Evolutionary conservation across 2,329 filamentous ascomycete genomes (phyloP).

Genomic region (Rutstroemia sp.): DNA sequence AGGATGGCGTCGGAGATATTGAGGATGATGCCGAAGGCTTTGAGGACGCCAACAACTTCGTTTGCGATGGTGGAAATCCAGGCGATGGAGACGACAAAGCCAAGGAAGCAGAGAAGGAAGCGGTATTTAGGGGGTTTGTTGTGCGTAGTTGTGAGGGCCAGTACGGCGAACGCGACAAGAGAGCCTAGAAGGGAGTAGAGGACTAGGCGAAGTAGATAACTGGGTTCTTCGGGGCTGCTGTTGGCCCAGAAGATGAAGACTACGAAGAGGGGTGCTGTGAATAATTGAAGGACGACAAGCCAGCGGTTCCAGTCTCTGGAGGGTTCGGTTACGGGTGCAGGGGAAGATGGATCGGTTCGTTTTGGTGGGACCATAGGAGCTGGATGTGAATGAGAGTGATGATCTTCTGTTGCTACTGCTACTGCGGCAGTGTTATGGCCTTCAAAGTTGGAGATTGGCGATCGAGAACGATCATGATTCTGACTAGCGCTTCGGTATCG

Average conservation of each 20-base stretch:
- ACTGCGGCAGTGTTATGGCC: constrained; percentile 30
- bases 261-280: constrained; percentile 80
- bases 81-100: constrained; percentile 83
- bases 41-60: constrained; percentile 91
- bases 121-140: constrained; percentile 65
- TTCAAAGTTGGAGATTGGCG: constrained; percentile 19
- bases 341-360: neutral
- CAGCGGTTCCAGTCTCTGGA: constrained; percentile 72
- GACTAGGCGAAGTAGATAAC: constrained; percentile 47
- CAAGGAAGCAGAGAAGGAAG: constrained; percentile 75
- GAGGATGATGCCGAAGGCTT: constrained; percentile 84
- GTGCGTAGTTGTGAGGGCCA: constrained; percentile 63
- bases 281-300: constrained; percentile 78
- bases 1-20: constrained; percentile 93
- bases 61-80: constrained; percentile 97
- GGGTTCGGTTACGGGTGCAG: constrained; percentile 6
- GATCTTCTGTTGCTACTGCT: constrained; percentile 26
- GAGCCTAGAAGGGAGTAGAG: constrained; percentile 64
- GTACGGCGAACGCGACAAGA: constrained; percentile 53
- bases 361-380: constrained; percentile 10
- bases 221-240: constrained; percentile 46
- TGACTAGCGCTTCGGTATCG: constrained; percentile 42
- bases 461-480: constrained; percentile 22
- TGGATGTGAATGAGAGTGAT: constrained; percentile 17
- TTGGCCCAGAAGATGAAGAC: constrained; percentile 70